These are phyloP conservation scores for Fraxinus paxiana DNA, from an alignment of 305 asterid genomes.

Conservation along the genomic window DNA sequence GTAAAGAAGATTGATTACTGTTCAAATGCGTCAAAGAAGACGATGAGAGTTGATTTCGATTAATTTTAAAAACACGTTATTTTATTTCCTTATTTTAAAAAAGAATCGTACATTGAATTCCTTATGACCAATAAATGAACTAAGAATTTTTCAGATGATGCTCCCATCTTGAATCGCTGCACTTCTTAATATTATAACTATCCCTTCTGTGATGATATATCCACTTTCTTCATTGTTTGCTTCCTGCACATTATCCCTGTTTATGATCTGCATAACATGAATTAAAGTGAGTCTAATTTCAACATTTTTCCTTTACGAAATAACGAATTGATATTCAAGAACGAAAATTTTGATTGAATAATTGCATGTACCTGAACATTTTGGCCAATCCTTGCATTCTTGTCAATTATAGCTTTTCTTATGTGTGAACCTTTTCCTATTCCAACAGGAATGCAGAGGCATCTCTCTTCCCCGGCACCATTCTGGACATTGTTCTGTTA, in stretches of 20 bases:
- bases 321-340: not conserved
- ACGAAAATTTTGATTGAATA: not conserved
- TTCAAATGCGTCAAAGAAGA: not conserved
- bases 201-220: conserved; percentile 55
- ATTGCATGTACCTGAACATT: conserved; percentile 51
- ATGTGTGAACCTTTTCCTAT: conserved; percentile 67
- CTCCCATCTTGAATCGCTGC: conserved; percentile 66
- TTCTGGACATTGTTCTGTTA: conserved; percentile 31
- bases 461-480: conserved; percentile 29
- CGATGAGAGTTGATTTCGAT: not conserved
- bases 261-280: conserved; percentile 53
- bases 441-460: conserved; percentile 46
- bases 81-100: not conserved
- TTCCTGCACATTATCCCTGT: conserved; percentile 65
- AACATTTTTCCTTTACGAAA: not conserved
- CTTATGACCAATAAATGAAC: not conserved
- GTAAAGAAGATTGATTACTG: not conserved
- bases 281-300: not conserved
- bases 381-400: conserved; percentile 74
- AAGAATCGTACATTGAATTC: not conserved
- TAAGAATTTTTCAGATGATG: conserved; percentile 35
- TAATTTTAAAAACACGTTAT: not conserved
- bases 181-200: conserved; percentile 49
- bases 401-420: conserved; percentile 64
- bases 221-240: conserved; percentile 61